Conservation (phyloP, 768 basidiomycete genomes). For the Hygrocybe coccinea region DNA sequence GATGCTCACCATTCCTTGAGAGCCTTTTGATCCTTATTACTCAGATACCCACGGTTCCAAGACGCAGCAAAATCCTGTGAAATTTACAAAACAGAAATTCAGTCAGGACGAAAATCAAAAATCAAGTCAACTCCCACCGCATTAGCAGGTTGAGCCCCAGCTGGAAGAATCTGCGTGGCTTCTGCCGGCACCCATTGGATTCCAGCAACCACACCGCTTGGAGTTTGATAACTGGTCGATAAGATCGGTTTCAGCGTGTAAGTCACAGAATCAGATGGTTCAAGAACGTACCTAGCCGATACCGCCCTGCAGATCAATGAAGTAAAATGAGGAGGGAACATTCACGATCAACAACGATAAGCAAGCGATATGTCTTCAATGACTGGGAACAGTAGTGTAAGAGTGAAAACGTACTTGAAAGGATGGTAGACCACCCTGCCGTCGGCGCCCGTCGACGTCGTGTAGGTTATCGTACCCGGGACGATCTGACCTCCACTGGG, state of each 20-base stretch:
- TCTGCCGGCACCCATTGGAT: slow-evolving; percentile 69
- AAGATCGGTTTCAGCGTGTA: slow-evolving; percentile 15
- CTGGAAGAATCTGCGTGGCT: slow-evolving; percentile 54
- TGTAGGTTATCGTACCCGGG: slow-evolving; percentile 70
- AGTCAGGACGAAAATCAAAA: slow-evolving; percentile 7
- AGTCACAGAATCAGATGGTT: slow-evolving; percentile 8
- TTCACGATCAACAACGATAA: slow-evolving; percentile 13
- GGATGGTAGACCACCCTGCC: slow-evolving; percentile 63
- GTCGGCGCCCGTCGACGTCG: slow-evolving; percentile 57
- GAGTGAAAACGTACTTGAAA: slow-evolving; percentile 54
- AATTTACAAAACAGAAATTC: slow-evolving; percentile 4
- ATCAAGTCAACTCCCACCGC: slow-evolving; percentile 35
- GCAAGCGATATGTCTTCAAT: slow-evolving; percentile 14
- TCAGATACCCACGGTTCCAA: slow-evolving; percentile 44
- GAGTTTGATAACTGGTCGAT: slow-evolving; percentile 59
- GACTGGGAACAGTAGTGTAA: neutral
- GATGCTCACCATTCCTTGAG: slow-evolving; percentile 42
- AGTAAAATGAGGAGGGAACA: neutral
- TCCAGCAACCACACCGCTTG: slow-evolving; percentile 62
- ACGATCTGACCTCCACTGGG: slow-evolving; percentile 43
- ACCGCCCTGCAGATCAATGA: slow-evolving; percentile 50
- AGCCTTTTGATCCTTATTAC: slow-evolving; percentile 36
- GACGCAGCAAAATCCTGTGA: slow-evolving; percentile 55
- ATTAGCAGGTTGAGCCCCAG: slow-evolving; percentile 56
- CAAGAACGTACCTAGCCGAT: slow-evolving; percentile 54